phyloP scores from a whole-genome alignment of 2,329 filamentous ascomycete species.

The Coniochaeta sp. region DNA sequence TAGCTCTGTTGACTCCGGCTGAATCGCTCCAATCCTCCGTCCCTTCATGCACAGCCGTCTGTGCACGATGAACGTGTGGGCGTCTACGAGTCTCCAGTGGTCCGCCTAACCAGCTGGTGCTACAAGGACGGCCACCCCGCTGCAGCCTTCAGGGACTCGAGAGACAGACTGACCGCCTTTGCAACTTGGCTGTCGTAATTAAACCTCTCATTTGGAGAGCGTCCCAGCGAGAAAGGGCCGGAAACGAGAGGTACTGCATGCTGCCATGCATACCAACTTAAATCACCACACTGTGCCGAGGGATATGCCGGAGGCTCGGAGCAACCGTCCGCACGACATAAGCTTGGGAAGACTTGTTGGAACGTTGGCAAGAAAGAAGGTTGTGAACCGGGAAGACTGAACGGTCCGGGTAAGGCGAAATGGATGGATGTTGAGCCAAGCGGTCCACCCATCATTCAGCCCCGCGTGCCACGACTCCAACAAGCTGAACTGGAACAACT shows the following conservation, averaged over 20 bases:
- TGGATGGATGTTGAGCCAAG: background rate
- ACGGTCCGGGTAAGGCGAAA: background rate
- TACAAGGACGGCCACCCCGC: background rate
- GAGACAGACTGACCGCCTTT: background rate
- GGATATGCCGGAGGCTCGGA: background rate
- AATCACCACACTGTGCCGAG: background rate
- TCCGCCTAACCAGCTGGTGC: background rate
- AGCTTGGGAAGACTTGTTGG: background rate
- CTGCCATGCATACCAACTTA: background rate
- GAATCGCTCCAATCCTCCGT: slow-evolving; percentile 6
- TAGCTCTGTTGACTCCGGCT: slow-evolving; percentile 2
- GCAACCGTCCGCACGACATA: background rate
- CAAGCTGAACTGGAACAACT: background rate
- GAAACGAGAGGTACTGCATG: background rate
- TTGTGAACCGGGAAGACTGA: background rate
- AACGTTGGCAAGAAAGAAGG: too few species aligned
- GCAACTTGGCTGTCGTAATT: background rate
- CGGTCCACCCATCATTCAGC: background rate
- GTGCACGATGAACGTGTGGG: slow-evolving; percentile 6
- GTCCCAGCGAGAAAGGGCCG: background rate
- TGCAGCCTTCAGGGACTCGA: background rate
- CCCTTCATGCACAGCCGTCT: slow-evolving; percentile 12
- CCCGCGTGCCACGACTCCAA: background rate
- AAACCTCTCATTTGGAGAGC: background rate
- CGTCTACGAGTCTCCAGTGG: background rate